phyloP scores from a whole-genome alignment of 257 asterid genomes.

The Buddleja alternifolia region DNA sequence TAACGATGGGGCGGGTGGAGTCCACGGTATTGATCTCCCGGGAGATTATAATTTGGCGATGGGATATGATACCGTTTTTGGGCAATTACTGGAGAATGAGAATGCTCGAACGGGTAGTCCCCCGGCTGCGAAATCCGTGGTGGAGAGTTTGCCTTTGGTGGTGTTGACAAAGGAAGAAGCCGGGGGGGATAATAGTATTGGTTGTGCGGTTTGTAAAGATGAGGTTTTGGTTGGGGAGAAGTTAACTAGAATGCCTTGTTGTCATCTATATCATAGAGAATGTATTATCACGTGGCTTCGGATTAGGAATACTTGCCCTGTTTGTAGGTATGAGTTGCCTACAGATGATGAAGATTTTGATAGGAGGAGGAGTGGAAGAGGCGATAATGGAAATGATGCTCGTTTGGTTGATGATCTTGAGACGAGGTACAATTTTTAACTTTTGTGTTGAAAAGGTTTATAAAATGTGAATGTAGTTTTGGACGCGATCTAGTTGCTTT shows the following conservation, averaged over 20 bases:
- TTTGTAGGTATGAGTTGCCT: too few species aligned
- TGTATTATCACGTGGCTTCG: constrained; percentile 90
- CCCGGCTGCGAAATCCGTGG: constrained; percentile 75
- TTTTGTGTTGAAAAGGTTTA: constrained; percentile 48
- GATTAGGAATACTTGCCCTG: constrained; percentile 87
- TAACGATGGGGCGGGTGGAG: constrained; percentile 29
- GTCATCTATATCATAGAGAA: constrained; percentile 72
- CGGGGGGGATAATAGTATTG: constrained; percentile 37
- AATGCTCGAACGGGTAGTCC: constrained; percentile 74
- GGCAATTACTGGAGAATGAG: constrained; percentile 72
- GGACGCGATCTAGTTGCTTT: constrained; percentile 13
- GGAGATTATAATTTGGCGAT: constrained; percentile 52
- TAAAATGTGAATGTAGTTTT: constrained; percentile 27
- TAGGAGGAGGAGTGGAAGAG: constrained; percentile 52
- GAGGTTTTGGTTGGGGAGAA: constrained; percentile 61
- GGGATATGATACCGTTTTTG: constrained; percentile 64
- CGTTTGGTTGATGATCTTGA: constrained; percentile 43
- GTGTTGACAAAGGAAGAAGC: constrained; percentile 55
- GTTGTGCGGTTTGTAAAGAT: constrained; percentile 93
- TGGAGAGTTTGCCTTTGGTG: constrained; percentile 63
- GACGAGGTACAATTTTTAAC: constrained; percentile 56
- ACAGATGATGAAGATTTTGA: constrained; percentile 85
- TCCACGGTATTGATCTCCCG: constrained; percentile 34
- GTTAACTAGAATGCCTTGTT: constrained; percentile 72
- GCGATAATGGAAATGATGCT: constrained; percentile 34